Base-by-base conservation (phyloP, 73 alveolate genomes). In the Symbiodinium pilosum region DNA sequence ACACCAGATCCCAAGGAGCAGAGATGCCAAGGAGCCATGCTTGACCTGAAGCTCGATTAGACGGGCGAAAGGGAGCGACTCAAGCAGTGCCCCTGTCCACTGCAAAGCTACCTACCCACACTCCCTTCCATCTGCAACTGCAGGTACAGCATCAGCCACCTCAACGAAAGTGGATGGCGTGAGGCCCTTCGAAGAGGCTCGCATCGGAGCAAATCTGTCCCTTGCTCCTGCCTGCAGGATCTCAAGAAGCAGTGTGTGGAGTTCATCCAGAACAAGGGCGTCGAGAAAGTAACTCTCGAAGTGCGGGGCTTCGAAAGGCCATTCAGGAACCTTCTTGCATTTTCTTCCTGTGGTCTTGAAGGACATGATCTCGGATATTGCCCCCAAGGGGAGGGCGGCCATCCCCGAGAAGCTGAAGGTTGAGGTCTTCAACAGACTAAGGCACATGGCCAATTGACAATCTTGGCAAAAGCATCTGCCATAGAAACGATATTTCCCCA, bases 341-440 rank as follows among this genome's bases (percentile, higher is more conserved):
- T 6, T 47, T 47, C 14, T 14, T 47, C 14, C 21, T 47, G 59
- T 9, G 6, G 59, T 14, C 6, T 9, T 47, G 59, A 34, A 91
- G 97, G 97, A 91, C 52, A 91, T 91, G 97, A 91, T 91, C 88
- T 43, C 40, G 54, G 97, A 91, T 77, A 91, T 91, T n/a, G 97
- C 97, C 8, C 97, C 97, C 3, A 41, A 68, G 38, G 97, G 97
- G 28, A 28, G 97, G 42, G 97, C 97, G 52, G 40, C 97, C 3
- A 51, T 91, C 24, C 97, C 97, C 36, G 97, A 91, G 52, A 91
- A 91, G 97, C 88, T 91, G 89, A 91, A 91, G 54, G 97, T 91
- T 14, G 97, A 91, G 81, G 97, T 91, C 97, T 91, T 91, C 97
- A 91, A 91, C 88, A 87, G 97, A 28, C 34, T 91, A 71, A 91